These are phyloP conservation scores for Cutaneotrichosporon cutaneum DNA, from an alignment of 1,284 basidiomycete genomes.

Conservation along the genomic window DNA sequence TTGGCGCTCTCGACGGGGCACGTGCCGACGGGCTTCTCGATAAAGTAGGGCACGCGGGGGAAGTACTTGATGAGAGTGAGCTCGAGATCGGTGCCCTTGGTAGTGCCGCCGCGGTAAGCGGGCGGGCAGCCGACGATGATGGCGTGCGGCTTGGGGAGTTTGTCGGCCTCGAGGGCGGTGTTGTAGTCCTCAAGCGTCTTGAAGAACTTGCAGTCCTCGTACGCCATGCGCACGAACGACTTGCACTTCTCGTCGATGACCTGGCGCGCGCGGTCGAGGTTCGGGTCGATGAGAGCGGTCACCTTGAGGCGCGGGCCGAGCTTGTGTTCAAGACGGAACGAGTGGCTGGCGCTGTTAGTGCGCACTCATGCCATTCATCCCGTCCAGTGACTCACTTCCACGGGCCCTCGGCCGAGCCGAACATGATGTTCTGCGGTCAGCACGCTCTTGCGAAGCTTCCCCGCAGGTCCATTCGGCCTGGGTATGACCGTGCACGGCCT, in stretches of 20 bases:
- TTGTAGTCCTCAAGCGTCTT: slow-evolving; percentile 83
- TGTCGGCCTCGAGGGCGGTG: slow-evolving; percentile 60
- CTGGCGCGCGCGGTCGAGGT: slow-evolving; percentile 71
- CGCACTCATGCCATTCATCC: too few relatives aligned
- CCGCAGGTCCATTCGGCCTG: too few relatives aligned
- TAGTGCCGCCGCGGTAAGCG: slow-evolving; percentile 80
- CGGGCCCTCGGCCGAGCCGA: slow-evolving; percentile 75
- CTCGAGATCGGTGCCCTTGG: slow-evolving; percentile 78
- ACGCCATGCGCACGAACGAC: slow-evolving; percentile 92
- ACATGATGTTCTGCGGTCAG: slow-evolving; percentile 72
- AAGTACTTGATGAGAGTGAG: slow-evolving; percentile 84
- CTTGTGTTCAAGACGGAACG: slow-evolving; percentile 92
- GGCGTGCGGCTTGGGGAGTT: slow-evolving; percentile 59
- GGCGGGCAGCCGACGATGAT: slow-evolving; percentile 91
- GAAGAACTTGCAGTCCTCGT: slow-evolving; percentile 85
- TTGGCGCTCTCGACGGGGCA: slow-evolving; percentile 62
- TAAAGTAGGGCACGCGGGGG: slow-evolving; percentile 85
- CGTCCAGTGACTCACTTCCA: slow-evolving; percentile 42
- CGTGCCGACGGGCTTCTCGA: slow-evolving; percentile 91
- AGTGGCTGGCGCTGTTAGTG: slow-evolving; percentile 57
- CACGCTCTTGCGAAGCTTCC: too few relatives aligned
- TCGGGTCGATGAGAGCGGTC: slow-evolving; percentile 89
- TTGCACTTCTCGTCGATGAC: slow-evolving; percentile 88
- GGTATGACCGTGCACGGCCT: too few relatives aligned
- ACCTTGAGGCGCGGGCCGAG: slow-evolving; percentile 95